Evolutionary conservation across 2,329 filamentous ascomycete genomes (phyloP).

Genomic region (Trichoderma endophyticum): DNA sequence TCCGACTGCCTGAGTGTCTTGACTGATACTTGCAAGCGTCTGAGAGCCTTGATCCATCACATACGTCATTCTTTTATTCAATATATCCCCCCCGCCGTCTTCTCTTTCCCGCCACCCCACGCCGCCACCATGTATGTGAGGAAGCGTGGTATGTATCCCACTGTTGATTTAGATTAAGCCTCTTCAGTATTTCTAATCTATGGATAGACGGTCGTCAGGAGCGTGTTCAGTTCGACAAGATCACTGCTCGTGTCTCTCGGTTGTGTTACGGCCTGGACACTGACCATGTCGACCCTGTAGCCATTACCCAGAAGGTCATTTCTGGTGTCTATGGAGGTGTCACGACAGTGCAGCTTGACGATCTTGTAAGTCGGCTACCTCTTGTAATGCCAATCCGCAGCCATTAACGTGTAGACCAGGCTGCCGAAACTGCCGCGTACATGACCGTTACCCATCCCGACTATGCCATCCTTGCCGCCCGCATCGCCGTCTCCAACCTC

Average conservation of each 20-base stretch:
- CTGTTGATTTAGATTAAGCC: not conserved
- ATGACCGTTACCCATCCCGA: slow-evolving; percentile 99
- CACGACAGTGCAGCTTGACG: slow-evolving; percentile 92
- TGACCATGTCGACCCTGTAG: slow-evolving; percentile 92
- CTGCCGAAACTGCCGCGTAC: slow-evolving; percentile 97
- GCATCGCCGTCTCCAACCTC: slow-evolving; percentile 97
- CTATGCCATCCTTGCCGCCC: slow-evolving; percentile 96
- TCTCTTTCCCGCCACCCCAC: slow-evolving; percentile 17
- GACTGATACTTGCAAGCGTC: slow-evolving; percentile 25
- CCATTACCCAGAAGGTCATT: slow-evolving; percentile 99
- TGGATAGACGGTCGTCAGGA: slow-evolving; percentile 92
- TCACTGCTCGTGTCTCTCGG: slow-evolving; percentile 95
- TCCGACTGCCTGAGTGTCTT: slow-evolving; percentile 25
- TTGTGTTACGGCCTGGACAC: slow-evolving; percentile 96
- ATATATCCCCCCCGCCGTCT: not conserved
- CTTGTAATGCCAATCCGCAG: not conserved
- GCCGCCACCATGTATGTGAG: slow-evolving; percentile 56
- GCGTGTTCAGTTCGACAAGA: slow-evolving; percentile 99
- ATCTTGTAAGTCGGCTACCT: slow-evolving; percentile 66
- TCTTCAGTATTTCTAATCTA: slow-evolving; percentile 28
- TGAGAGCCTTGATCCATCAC: slow-evolving; percentile 25
- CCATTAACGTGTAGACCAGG: slow-evolving; percentile 50
- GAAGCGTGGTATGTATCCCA: slow-evolving; percentile 55
- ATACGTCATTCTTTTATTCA: not conserved
- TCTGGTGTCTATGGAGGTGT: slow-evolving; percentile 98